Evolutionary conservation across 495 filamentous ascomycete genomes (phyloP), one percentile per base, ranked within the genome.

Genomic region (Parathielavia appendiculata): DNA sequence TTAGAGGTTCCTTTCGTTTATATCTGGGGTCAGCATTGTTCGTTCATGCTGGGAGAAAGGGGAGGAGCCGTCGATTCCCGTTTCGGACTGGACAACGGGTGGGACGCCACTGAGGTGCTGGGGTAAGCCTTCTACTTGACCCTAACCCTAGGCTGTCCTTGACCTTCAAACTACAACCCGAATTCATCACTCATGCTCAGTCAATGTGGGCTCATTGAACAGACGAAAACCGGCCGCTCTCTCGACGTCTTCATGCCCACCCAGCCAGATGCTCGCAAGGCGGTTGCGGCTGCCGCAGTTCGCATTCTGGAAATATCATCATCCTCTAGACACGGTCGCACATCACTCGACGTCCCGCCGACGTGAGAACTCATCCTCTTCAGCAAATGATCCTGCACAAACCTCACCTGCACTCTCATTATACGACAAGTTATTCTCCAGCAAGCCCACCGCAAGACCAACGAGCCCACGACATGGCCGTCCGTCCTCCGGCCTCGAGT

Each of bases 191-290:
- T 30, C 26, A 6, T 2, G 26, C 26, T 30, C 26, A 30, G 6
- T 30, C 26, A 30, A 30, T 5, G 51, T 32, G 36, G 32, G 26
- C 26, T 10, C 26, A 38, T 53, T 26, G 35, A 34, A 45, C n/a
- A 45, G 50, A 40, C 34, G n/a, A n/a, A 1, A 36, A 36, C 16
- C n/a, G 13, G 13, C 14, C n/a, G 14, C 38, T 17, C 26, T 16
- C 39, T 23, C 40, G 23, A 16, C 30, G 23, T 20, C 3, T 55
- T 26, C 34, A 7, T 17, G 22, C 7, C 14, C 16, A 5, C 16
- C 51, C 38, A 0, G 32, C 22, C 53, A 47, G 45, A 63, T 66
- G 61, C 51, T 59, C 8, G 30, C 47, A 26, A 61, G 51, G 64
- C 51, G 52, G 22, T 39, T 59, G 35, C 47, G 12, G 16, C 12